Conservation (phyloP, 495 filamentous ascomycete genomes). For the Thermothielavioides terrestris region DNA sequence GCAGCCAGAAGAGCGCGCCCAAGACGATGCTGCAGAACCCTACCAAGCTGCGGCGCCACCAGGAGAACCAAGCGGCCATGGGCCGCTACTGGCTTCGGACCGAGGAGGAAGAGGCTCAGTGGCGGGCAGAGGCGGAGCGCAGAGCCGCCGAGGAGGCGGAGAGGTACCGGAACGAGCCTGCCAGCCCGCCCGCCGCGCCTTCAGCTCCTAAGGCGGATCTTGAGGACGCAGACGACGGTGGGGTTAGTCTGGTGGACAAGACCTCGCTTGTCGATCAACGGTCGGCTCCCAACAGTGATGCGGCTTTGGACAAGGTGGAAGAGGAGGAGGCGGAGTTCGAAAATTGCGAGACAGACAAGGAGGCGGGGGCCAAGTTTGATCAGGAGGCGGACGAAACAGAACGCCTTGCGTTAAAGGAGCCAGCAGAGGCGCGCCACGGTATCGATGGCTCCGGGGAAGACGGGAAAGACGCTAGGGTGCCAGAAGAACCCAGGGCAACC, state of each 20-base stretch:
- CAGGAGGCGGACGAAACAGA: not conserved
- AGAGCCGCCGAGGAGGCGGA: conserved; percentile 25
- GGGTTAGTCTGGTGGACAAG: not conserved
- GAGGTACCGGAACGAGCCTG: conserved; percentile 23
- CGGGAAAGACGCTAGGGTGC: not conserved
- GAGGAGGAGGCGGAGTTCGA: conserved; percentile 12
- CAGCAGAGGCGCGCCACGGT: not conserved
- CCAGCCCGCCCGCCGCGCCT: conserved; percentile 7
- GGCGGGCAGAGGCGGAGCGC: conserved; percentile 21
- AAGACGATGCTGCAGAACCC: conserved; percentile 19
- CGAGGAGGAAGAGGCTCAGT: conserved; percentile 27
- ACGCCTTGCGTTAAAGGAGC: not conserved
- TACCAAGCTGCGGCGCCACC: conserved; percentile 24
- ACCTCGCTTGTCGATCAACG: conserved; percentile 9
- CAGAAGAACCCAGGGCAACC: not conserved
- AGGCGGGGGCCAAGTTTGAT: conserved; percentile 2
- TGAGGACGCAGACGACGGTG: not conserved
- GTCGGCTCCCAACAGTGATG: conserved; percentile 2
- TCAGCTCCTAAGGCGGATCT: not conserved
- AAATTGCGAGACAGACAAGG: conserved; percentile 1
- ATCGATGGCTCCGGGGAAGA: not conserved
- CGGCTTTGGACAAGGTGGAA: conserved; percentile 9
- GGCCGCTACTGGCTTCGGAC: conserved; percentile 27
- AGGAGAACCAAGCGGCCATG: conserved; percentile 30
- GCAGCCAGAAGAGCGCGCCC: conserved; percentile 12